Percentiles rank a stretch among this genome's conserved stretches.
Conservation (phyloP, 176 grass and related monocot species). For the Oryza glaberrima region DNA sequence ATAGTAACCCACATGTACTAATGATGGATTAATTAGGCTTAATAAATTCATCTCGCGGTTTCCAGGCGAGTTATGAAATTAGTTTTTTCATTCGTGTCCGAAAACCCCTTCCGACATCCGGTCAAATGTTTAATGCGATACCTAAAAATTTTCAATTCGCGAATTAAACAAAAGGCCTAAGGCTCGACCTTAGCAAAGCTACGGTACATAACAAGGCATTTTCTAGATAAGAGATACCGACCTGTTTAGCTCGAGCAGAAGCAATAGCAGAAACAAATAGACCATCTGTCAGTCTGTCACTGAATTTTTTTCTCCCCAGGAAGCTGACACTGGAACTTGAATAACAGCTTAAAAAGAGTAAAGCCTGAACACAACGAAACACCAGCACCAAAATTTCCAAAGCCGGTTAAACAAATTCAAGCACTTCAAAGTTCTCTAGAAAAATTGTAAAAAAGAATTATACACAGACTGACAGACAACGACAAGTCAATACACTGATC, state of each 20-base stretch:
- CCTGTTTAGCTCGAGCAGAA: conserved; percentile 1
- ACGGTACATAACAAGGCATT: background rate
- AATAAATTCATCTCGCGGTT: too few species aligned
- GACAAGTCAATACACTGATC: background rate
- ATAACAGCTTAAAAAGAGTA: conserved; percentile 11
- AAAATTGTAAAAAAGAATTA: background rate
- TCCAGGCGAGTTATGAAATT: too few species aligned
- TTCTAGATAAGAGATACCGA: background rate
- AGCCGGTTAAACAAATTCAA: background rate
- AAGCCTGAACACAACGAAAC: background rate
- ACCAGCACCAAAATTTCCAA: background rate
- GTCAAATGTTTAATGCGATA: too few species aligned
- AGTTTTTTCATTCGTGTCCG: too few species aligned
- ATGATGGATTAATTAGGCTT: too few species aligned
- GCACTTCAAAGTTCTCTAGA: background rate
- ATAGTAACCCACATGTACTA: too few species aligned
- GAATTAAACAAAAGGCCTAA: too few species aligned
- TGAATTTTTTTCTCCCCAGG: background rate
- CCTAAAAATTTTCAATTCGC: too few species aligned
- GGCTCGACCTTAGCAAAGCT: background rate
- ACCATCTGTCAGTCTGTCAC: background rate
- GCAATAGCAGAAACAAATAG: background rate
- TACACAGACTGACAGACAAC: background rate
- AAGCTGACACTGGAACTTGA: background rate
- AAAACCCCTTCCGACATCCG: too few species aligned